Base-by-base conservation (phyloP, 2,329 filamentous ascomycete species). In the Aspergillus sp. region DNA sequence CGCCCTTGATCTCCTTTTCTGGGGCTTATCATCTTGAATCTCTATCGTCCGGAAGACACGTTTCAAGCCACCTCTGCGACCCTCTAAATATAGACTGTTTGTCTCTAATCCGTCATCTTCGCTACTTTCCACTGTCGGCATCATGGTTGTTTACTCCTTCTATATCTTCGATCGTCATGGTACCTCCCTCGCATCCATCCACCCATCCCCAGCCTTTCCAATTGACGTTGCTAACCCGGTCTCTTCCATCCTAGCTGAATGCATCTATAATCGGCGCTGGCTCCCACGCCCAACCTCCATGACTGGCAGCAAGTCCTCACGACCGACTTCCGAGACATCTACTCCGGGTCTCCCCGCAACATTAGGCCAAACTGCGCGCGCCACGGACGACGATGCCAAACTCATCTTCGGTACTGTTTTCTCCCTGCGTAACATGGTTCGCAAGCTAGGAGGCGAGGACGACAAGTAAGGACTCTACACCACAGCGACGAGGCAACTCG, bases 121-220 rank as follows among this genome's bases (percentile, higher is more conserved):
- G 25, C 25, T 28, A 28, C 25, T 28, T 36, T 32, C 38, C 52
- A 5, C 12, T 36, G 32, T 56, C 48, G 28, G 43, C 64, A 81
- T 69, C 74, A 98, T 99, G 95, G 89, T 90, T 63, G 91, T 98
- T 78, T 98, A 96, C 81, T 93, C 92, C 62, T 97, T 99, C 80
- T 97, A 97, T 84, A 97, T 99, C 75, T 99, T 99, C 77, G 95
- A 99, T 81, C 90, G 95, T 67, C 95, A 99, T 80, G 97, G 95
- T 97, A 84, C 23, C 48, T 56, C 28, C 58, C 21, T 9, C 39
- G 56, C 10, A 6, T 2, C 15, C 10, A 6, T 2, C 15, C 17
- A 5, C 28, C 10, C n/a, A 17, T 28, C 39, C 23, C 39, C 6
- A 19, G 53, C 15, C 5, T 19, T 41, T 19, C 49, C 53, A 57